Conservation (phyloP, 352 stramenopile genomes). For the Globisporangium rhizosaccharum region DNA sequence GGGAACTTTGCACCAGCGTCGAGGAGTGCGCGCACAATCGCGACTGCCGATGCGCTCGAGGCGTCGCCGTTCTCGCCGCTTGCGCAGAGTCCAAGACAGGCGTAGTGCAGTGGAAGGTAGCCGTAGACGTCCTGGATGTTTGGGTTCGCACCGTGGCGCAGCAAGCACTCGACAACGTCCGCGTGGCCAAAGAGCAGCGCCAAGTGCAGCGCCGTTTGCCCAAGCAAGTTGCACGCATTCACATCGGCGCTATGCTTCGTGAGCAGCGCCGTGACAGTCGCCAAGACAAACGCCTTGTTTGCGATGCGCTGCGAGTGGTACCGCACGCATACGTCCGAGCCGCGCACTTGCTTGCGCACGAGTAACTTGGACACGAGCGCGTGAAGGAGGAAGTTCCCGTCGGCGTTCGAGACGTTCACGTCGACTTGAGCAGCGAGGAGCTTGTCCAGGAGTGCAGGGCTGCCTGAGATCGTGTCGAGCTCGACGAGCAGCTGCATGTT, state of each 20-base stretch:
- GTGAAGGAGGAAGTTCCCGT: slow-evolving; percentile 67
- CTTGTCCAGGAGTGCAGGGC: slow-evolving; percentile 23
- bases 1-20: slow-evolving; percentile 17
- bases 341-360: slow-evolving; percentile 46
- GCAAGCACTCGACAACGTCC: slow-evolving; percentile 28
- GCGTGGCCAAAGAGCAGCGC: slow-evolving; percentile 59
- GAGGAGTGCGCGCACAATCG: slow-evolving; percentile 32
- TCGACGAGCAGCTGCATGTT: slow-evolving; percentile 17
- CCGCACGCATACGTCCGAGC: slow-evolving; percentile 48
- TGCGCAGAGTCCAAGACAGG: slow-evolving; percentile 51
- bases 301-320: slow-evolving; percentile 39
- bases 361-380: slow-evolving; percentile 43
- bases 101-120: slow-evolving; percentile 62
- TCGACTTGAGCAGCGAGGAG: slow-evolving; percentile 39
- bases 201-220: slow-evolving; percentile 62
- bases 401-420: slow-evolving; percentile 49
- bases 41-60: slow-evolving; percentile 10
- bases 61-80: slow-evolving; percentile 10
- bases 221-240: slow-evolving; percentile 53
- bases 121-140: slow-evolving; percentile 52
- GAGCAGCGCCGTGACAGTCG: slow-evolving; percentile 27
- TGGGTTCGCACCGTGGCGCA: slow-evolving; percentile 45
- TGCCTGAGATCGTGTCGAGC: slow-evolving; percentile 33
- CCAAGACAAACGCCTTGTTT: slow-evolving; percentile 9
- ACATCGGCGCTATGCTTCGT: slow-evolving; percentile 32